Evolutionary conservation across 805 yeast genomes (phyloP).

Genomic region (Kluyveromyces nonfermentans): DNA sequence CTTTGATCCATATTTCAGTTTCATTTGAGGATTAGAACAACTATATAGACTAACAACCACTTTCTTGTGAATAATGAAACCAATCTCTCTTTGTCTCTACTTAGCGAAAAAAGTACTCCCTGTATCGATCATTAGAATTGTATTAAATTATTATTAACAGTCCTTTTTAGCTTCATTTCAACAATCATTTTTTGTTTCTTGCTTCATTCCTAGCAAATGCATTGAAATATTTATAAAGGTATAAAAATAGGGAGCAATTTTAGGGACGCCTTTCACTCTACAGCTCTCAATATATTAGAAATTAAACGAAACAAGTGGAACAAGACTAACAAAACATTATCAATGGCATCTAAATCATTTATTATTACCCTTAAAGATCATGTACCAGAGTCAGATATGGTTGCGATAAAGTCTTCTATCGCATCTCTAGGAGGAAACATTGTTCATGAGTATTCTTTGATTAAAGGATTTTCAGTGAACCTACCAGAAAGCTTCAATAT

Average conservation of each 20-base stretch:
- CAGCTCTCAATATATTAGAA: not conserved
- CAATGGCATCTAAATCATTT: slow-evolving; percentile 14
- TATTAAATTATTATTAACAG: too few relatives aligned
- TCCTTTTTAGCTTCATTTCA: not conserved
- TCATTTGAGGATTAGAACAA: not conserved
- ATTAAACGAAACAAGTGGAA: not conserved
- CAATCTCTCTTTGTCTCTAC: not conserved
- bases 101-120: not conserved
- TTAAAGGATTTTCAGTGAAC: slow-evolving; percentile 57
- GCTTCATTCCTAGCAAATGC: not conserved
- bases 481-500: slow-evolving; percentile 44
- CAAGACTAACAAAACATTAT: not conserved
- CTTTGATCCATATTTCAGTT: not conserved
- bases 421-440: slow-evolving; percentile 49
- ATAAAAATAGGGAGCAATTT: slow-evolving; percentile 3
- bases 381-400: slow-evolving; percentile 33
- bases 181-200: not conserved
- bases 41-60: not conserved
- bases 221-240: not conserved
- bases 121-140: too few relatives aligned
- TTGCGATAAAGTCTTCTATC: slow-evolving; percentile 38
- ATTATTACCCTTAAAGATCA: slow-evolving; percentile 38
- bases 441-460: slow-evolving; percentile 50
- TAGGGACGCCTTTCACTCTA: not conserved
- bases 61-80: not conserved